Evolutionary conservation across 2,329 filamentous ascomycete genomes (phyloP).

Genomic region (Hymenoscyphus albidus): DNA sequence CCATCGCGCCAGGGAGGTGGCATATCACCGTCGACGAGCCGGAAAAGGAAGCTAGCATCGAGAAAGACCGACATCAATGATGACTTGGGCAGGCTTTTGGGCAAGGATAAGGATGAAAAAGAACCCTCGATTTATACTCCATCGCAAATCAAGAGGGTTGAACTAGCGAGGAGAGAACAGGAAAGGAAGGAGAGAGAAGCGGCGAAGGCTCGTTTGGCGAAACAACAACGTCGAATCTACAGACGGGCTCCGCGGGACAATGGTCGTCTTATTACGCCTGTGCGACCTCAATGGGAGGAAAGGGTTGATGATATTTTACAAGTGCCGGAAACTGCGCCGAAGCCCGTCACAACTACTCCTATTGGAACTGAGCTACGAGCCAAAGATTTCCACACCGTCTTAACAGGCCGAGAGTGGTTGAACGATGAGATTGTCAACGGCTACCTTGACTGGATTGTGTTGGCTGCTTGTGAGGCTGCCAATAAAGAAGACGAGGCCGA

Average conservation of each 20-base stretch:
- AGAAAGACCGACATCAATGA: neutral
- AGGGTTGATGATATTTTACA: slow-evolving; percentile 34
- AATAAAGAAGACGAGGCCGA: slow-evolving; percentile 34
- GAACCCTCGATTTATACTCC: neutral
- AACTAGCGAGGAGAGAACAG: neutral
- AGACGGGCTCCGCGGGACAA: slow-evolving; percentile 24
- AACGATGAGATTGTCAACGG: slow-evolving; percentile 75
- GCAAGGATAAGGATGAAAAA: neutral
- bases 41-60: neutral
- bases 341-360: slow-evolving; percentile 42
- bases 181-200: slow-evolving; percentile 20
- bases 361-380: slow-evolving; percentile 49
- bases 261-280: slow-evolving; percentile 23
- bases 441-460: slow-evolving; percentile 57
- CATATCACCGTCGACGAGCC: neutral
- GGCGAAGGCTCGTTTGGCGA: slow-evolving; percentile 19
- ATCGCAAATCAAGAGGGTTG: neutral
- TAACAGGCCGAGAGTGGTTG: slow-evolving; percentile 59
- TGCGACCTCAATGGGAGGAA: slow-evolving; percentile 40
- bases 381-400: slow-evolving; percentile 62
- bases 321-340: slow-evolving; percentile 9
- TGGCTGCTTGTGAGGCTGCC: slow-evolving; percentile 55
- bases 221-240: slow-evolving; percentile 26
- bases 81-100: neutral
- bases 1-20: neutral